Conservation (phyloP, 192 early-diverging fungal species). For the Chytriomyces sp. region DNA sequence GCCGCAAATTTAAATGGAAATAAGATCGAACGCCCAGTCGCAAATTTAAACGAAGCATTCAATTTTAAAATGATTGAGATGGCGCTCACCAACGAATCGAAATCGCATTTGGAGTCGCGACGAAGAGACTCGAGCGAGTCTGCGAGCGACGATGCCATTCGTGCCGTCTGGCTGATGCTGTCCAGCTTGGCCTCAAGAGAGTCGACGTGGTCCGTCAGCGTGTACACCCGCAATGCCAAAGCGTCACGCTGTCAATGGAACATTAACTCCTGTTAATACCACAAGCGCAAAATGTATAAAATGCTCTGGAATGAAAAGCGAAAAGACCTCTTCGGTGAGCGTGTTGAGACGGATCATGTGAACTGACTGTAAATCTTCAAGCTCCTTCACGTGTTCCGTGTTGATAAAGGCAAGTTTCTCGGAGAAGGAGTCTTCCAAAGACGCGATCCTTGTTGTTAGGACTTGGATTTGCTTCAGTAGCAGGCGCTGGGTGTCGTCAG, state of each 20-base stretch:
- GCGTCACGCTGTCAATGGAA: constrained; percentile 2
- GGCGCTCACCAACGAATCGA: neutral
- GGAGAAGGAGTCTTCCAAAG: constrained; percentile 1
- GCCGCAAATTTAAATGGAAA: neutral
- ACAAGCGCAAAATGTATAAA: neutral
- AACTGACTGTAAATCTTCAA: constrained; percentile 20
- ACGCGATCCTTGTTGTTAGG: neutral
- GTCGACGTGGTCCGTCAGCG: constrained; percentile 5
- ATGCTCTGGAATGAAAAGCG: neutral
- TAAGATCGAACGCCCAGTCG: neutral
- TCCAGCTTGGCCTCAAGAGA: constrained; percentile 1
- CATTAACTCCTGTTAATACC: neutral
- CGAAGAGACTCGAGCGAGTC: neutral
- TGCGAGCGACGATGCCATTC: neutral
- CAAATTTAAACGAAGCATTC: neutral
- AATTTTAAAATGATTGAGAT: neutral
- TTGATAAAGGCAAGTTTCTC: constrained; percentile 24
- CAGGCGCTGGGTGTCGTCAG: neutral
- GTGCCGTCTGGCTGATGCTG: neutral
- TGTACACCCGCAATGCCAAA: constrained; percentile 4
- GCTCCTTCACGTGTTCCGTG: constrained; percentile 28
- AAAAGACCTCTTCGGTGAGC: constrained; percentile 7
- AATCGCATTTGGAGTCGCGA: constrained; percentile 27
- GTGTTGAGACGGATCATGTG: constrained; percentile 27
- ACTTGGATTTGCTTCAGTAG: neutral